Base-by-base conservation (phyloP, 345 rosid genomes). In the Draba incana region DNA sequence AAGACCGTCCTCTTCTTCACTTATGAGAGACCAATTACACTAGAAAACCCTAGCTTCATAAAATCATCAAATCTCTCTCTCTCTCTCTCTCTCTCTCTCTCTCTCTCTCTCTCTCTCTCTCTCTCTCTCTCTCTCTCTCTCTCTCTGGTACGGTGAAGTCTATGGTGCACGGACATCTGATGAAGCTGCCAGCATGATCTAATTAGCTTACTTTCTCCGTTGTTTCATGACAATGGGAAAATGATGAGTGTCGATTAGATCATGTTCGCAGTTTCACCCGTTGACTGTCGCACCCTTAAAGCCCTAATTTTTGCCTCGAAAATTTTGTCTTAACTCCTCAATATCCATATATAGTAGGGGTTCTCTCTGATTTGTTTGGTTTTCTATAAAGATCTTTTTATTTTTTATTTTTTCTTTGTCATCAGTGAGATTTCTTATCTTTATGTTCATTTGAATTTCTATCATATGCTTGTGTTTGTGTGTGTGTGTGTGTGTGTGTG, bases 181-280 rank as follows among this genome's bases (percentile, higher is more conserved):
- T 92, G 97, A 92, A 92, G 98, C 98, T 92, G 98, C 97, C 98
- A 92, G 98, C 98, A 88, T 92, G 98, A 92, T 92, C 92, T 87
- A 74, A 84, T 78, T 78, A 30, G 71, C 59, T 68, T 79, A 72
- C 77, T 72, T 79, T 59, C 53, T 42, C 23, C 2, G 72, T 42
- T 68, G 69, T 57, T 71, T 42, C 3, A n/a, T 37, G 10, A 31
- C 10, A 25, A 47, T 54, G 35, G 48, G 30, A 25, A 61, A 54
- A 63, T 78, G 79, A 41, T 69, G 45, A 81, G 71, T 79, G 8
- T 77, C 72, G 83, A 85, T 78, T 80, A 91, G 95, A 91, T 91
- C 97, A 86, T 91, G 75, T 81, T 75, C 87, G 97, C 85, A 80
- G 89, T 80, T 88, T 91, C 95, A 86, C 85, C 97, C 42, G 89